These are phyloP conservation scores for Solanum appendiculatum DNA, from an alignment of 257 asterid genomes.

Conservation along the genomic window DNA sequence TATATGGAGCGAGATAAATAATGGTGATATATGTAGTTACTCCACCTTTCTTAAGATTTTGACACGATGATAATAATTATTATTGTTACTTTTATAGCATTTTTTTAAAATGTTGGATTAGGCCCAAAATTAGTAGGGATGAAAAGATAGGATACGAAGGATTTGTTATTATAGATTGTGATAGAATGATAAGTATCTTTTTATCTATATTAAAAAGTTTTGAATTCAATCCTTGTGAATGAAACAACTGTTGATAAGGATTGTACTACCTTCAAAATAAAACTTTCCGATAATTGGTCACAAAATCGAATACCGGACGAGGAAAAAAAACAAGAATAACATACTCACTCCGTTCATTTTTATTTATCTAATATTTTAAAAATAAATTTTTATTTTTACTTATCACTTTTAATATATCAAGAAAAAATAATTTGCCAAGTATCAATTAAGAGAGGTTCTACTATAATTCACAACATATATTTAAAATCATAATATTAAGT, in stretches of 20 bases:
- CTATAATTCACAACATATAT: too few relatives aligned
- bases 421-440: too few relatives aligned
- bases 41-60: background rate
- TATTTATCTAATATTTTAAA: too few relatives aligned
- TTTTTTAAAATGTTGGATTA: background rate
- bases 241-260: background rate
- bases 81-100: too few relatives aligned
- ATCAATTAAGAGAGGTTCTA: too few relatives aligned
- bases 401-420: too few relatives aligned
- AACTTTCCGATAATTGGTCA: background rate
- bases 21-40: background rate
- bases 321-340: background rate
- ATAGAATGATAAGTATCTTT: rapidly evolving
- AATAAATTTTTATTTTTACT: rapidly evolving
- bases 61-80: background rate
- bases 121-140: background rate
- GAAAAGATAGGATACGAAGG: background rate
- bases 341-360: background rate
- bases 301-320: background rate
- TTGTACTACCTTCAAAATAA: background rate
- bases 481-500: too few relatives aligned
- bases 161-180: background rate
- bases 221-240: background rate
- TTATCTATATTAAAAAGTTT: background rate
- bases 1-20: background rate